These are phyloP conservation scores for Vaccinium darrowii DNA, from an alignment of 148 eudicot species.

Conservation along the genomic window DNA sequence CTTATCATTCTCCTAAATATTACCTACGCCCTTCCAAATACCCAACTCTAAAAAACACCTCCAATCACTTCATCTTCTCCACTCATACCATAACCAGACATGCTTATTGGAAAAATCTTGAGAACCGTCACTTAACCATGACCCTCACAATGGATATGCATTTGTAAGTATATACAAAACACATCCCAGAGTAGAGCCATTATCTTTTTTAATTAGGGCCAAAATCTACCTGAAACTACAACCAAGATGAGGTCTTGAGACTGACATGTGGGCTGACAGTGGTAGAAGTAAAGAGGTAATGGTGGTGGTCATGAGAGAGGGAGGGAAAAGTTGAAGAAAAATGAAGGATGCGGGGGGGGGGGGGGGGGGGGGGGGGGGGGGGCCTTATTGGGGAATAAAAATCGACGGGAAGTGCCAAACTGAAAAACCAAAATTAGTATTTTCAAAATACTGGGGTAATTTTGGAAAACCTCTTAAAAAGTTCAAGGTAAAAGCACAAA, in stretches of 20 bases:
- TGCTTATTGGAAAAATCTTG: background rate
- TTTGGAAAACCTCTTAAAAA: background rate
- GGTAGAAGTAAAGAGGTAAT: background rate
- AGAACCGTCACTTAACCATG: background rate
- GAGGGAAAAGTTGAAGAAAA: background rate
- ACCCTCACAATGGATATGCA: background rate
- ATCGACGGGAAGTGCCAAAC: background rate
- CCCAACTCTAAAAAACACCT: background rate
- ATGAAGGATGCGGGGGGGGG: no score
- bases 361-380: no score
- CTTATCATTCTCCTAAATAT: background rate
- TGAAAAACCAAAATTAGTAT: background rate
- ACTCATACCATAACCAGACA: background rate
- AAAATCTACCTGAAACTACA: background rate
- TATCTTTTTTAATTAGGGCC: background rate
- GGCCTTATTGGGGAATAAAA: background rate
- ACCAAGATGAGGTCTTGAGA: background rate
- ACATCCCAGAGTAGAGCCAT: background rate
- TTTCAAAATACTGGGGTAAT: background rate
- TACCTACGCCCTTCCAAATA: background rate
- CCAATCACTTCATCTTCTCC: slow-evolving; percentile 6
- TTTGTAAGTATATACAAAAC: background rate
- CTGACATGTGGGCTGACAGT: background rate
- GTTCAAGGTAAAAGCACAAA: background rate
- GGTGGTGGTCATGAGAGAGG: background rate